phyloP scores from a whole-genome alignment of 78 protist species.

The Paratrimastix pyriformis region DNA sequence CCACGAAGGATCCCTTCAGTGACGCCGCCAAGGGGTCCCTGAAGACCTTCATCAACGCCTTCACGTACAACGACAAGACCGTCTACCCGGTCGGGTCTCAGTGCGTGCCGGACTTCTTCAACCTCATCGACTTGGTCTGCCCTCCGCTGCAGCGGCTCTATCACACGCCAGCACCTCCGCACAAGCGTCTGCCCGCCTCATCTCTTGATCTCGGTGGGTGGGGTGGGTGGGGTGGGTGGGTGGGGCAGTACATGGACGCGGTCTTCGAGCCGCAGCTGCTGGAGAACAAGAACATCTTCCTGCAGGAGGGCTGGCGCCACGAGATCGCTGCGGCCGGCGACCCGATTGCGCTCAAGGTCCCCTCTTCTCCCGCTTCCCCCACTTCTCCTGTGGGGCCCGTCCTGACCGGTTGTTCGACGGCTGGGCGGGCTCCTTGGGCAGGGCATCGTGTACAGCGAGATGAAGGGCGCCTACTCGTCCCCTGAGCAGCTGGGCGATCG shows the following conservation, averaged over 20 bases:
- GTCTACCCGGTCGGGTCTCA: background rate
- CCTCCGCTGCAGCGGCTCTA: no score
- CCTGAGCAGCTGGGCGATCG: background rate
- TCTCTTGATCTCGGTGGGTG: no score
- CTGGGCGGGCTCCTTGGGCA: no score
- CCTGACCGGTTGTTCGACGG: no score
- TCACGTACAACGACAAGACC: slow-evolving; percentile 10
- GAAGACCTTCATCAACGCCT: slow-evolving; percentile 20
- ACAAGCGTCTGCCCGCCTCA: no score
- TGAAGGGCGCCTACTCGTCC: slow-evolving; percentile 19
- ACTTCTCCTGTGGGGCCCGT: no score
- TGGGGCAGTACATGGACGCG: slow-evolving; percentile 34
- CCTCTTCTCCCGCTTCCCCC: no score
- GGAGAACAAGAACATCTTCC: background rate
- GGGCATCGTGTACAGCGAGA: slow-evolving; percentile 32
- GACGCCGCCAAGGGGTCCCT: no score
- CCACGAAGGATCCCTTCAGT: slow-evolving; percentile 5
- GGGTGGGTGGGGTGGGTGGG: no score
- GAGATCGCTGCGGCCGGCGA: background rate
- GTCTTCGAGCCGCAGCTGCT: background rate
- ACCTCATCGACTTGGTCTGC: slow-evolving; percentile 24
- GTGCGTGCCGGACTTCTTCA: slow-evolving; percentile 1
- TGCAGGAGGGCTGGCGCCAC: slow-evolving; percentile 19
- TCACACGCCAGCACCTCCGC: no score
- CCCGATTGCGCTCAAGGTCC: no score